Evolutionary conservation across 2,329 filamentous ascomycete species (phyloP), one percentile per base, ranked within the genome.

Genomic region (Tolypocladium tundrense): DNA sequence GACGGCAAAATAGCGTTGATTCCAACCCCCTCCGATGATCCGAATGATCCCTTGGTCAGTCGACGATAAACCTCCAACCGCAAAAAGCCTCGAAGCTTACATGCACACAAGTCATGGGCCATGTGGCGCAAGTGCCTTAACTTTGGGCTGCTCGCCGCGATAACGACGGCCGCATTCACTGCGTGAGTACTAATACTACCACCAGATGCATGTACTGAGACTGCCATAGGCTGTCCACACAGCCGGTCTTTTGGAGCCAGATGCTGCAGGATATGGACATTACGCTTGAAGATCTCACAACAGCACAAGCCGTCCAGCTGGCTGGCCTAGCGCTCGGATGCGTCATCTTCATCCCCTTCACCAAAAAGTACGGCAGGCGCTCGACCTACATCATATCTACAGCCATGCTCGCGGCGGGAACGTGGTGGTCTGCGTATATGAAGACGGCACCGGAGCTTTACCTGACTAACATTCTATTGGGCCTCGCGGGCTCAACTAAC

Each of bases 401-500:
- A 0, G 40, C 62, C 1, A 40, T 65, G 2, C 59, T 68, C 56
- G 61, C 65, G 1, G 68, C 62, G 1, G 63, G 61, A 1, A 54
- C 60, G 8, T 64, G 61, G 59, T 71, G 60, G 69, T 63, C 13
- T 54, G 56, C 53, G 0, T 55, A 58, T 1, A 70, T 69, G 59
- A 35, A 57, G 1, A 60, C 58, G 1, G 57, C 64, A n/a, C 21
- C 59, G 1, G 67, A 70, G 52, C 31, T 71, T 27, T 65, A 66
- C 13, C 8, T 64, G 1, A 68, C 66, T 1, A 64, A 64, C 33
- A 19, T 69, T 0, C 56, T 71, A 0, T 67, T 67, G 5, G 73
- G 73, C 0, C 56, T 75, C 19, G 69, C 71, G 1, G 72, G 72
- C 4, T 69, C 73, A 1, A 70, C 72, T 1, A 75, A 75, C 21